Evolutionary conservation across 495 filamentous ascomycete species (phyloP), one percentile per base, ranked within the genome.

Genomic region (Daldinia decipiens): DNA sequence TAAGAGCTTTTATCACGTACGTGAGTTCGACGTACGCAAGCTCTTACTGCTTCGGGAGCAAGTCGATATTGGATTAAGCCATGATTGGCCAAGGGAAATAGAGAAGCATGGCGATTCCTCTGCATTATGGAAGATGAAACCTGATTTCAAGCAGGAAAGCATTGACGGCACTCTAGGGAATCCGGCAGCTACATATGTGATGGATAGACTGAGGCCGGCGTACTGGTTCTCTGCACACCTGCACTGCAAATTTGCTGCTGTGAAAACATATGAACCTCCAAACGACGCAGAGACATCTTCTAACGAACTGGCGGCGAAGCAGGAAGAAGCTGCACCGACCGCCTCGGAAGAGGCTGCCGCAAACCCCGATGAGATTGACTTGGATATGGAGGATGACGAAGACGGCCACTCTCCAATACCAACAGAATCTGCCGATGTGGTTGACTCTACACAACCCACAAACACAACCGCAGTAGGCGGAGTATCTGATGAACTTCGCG

Each of bases 151-250:
- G 61, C 77, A 84, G 24, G 95, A 99, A 75, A 94, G 93, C 2
- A 76, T 79, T 29, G 83, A 86, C 38, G 93, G 93, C 0, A 87
- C 76, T 34, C 80, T 99, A 5, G 95, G 95, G 0, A 98, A 87
- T 64, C 77, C 83, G 5, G 94, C 95, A 0, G 94, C 93, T 0
- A 85, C 83, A 68, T 87, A 91, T 50, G 89, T 97, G 5, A 85
- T 98, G 74, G 88, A 95, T 74, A 85, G 92, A 31, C 80, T 98
- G 39, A 84, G 92, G 34, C 95, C 95, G 3, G 81, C 85, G 0
- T 92, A 93, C 75, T 99, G 95, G 95, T 97, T 98, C 78, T 92
- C 94, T 8, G 95, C 94, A 1, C 95, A 99, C 78, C 67, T 98
- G 76, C 95, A 99, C 79, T 88, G 90, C 76, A 94, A 93, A 74